Percentiles rank a stretch among this genome's conserved stretches.
phyloP scores from a whole-genome alignment of 306 rosid genomes.

The Gillenia trifoliata region DNA sequence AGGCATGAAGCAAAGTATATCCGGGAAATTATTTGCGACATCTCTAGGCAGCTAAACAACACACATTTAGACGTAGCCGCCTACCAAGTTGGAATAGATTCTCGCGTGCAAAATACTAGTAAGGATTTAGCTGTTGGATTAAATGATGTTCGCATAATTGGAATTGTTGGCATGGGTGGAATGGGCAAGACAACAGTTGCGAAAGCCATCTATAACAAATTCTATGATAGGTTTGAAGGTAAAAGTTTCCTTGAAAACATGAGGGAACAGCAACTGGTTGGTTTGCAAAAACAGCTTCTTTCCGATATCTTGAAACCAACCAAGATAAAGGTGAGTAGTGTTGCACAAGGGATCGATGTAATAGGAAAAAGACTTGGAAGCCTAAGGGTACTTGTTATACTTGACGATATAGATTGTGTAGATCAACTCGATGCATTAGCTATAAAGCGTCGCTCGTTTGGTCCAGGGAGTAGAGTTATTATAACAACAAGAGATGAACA shows the following conservation, averaged over 20 bases:
- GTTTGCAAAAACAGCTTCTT: constrained; percentile 22
- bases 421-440: neutral
- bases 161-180: constrained; percentile 24
- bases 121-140: neutral
- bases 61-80: neutral
- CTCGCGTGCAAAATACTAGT: neutral
- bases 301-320: neutral
- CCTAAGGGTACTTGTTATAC: constrained; percentile 10
- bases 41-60: neutral
- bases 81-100: neutral
- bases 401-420: constrained; percentile 6
- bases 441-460: neutral
- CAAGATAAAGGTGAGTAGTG: neutral
- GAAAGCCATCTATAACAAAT: constrained; percentile 11
- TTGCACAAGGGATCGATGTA: neutral
- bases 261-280: neutral
- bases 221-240: constrained; percentile 5
- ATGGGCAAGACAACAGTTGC: constrained; percentile 21
- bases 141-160: neutral
- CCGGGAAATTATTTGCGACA: neutral
- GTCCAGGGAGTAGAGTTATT: constrained; percentile 17
- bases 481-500: constrained; percentile 17
- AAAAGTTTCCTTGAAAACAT: constrained; percentile 14
- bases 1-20: constrained; percentile 10
- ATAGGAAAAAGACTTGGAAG: neutral